Conservation (phyloP, 805 yeast genomes). For the Scheffersomyces amazonensis region DNA sequence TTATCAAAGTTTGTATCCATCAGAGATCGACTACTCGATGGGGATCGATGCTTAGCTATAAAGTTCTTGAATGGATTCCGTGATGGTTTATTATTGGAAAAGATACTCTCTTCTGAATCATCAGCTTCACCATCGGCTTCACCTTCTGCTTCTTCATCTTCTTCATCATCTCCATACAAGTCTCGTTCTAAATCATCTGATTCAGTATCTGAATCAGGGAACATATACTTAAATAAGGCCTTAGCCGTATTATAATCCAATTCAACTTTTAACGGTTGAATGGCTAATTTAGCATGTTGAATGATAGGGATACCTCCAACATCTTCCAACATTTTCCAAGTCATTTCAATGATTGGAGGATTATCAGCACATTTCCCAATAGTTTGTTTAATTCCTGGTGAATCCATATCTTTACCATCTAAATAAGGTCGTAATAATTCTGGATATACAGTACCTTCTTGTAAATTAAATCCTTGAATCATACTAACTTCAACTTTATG, state of each 20-base stretch:
- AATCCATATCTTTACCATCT: constrained; percentile 12
- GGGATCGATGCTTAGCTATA: constrained; percentile 3
- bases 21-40: background rate
- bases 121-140: constrained; percentile 8
- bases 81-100: background rate
- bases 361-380: constrained; percentile 5
- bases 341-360: constrained; percentile 24
- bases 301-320: constrained; percentile 90
- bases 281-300: constrained; percentile 54
- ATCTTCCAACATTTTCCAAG: constrained; percentile 81
- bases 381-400: constrained; percentile 3
- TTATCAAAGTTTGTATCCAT: background rate
- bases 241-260: constrained; percentile 71
- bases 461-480: constrained; percentile 69
- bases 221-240: constrained; percentile 62
- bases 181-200: constrained; percentile 4
- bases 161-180: constrained; percentile 4
- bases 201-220: constrained; percentile 45
- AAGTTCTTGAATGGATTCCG: constrained; percentile 10
- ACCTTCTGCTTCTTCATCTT: constrained; percentile 4
- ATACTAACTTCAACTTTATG: constrained; percentile 58
- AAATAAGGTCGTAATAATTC: constrained; percentile 58
- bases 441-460: constrained; percentile 57
- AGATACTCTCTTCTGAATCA: constrained; percentile 1
- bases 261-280: constrained; percentile 68